Conservation (phyloP, 257 asterid genomes). For the Solanum sejunctum region DNA sequence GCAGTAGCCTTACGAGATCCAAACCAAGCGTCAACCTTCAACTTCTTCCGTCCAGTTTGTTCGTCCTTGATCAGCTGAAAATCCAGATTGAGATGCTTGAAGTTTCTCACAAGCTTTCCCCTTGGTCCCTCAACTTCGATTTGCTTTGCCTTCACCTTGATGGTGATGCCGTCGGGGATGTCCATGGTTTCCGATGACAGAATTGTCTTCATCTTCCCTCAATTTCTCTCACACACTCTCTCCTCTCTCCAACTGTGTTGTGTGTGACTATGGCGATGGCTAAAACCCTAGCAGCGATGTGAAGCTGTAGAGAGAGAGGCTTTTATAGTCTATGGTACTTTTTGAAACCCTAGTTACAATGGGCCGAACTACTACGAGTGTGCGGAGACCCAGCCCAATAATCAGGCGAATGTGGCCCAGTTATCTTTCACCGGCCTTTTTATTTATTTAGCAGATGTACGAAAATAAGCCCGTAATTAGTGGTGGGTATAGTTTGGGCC, state of each 20-base stretch:
- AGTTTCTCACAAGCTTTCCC: background rate
- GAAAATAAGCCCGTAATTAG: no score
- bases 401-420: background rate
- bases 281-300: slow-evolving; percentile 1
- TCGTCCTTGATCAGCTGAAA: background rate
- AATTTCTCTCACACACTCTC: background rate
- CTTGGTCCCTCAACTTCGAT: background rate
- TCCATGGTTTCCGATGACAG: background rate
- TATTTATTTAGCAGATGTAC: no score
- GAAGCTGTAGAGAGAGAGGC: background rate
- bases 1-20: background rate
- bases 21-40: background rate
- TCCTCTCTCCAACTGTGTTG: background rate
- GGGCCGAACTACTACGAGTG: background rate
- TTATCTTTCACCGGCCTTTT: background rate
- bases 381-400: background rate
- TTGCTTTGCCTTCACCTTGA: background rate
- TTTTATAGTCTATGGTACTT: background rate
- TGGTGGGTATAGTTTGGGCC: no score
- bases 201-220: background rate
- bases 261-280: background rate
- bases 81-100: slow-evolving; percentile 2
- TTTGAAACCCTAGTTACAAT: background rate
- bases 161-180: background rate
- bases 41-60: background rate